phyloP scores from a whole-genome alignment of 2,329 filamentous ascomycete genomes.

The Fusarium sp. region DNA sequence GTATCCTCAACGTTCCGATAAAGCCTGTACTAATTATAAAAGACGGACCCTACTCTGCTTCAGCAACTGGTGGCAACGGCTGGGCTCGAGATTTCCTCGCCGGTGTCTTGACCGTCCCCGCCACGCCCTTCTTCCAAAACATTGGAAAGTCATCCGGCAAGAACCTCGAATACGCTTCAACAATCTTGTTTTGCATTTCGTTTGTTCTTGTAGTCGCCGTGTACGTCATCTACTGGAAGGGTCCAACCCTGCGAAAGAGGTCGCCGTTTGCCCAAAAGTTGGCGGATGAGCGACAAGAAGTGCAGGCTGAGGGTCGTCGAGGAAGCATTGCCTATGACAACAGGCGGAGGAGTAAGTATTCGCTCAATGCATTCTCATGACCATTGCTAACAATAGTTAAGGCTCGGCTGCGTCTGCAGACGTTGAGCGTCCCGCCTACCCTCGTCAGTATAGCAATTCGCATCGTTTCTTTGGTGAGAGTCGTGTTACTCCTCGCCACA shows the following conservation, averaged over 20 bases:
- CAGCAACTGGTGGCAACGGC: slow-evolving; percentile 80
- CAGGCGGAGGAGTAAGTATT: slow-evolving; percentile 45
- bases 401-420: slow-evolving; percentile 37
- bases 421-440: slow-evolving; percentile 28
- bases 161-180: slow-evolving; percentile 70
- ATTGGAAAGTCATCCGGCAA: slow-evolving; percentile 60
- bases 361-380: rapidly evolving
- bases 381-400: slow-evolving; percentile 20
- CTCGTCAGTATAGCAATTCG: slow-evolving; percentile 53
- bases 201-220: slow-evolving; percentile 71
- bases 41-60: slow-evolving; percentile 75
- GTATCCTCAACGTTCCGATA: rapidly evolving
- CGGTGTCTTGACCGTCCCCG: slow-evolving; percentile 76
- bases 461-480: slow-evolving; percentile 56
- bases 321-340: slow-evolving; percentile 43
- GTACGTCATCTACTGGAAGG: slow-evolving; percentile 75
- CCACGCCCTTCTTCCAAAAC: slow-evolving; percentile 72
- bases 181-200: slow-evolving; percentile 73
- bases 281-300: slow-evolving; percentile 55
- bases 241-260: slow-evolving; percentile 67
- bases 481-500: slow-evolving; percentile 53
- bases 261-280: slow-evolving; percentile 75
- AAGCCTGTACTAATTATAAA: background rate
- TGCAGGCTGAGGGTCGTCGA: slow-evolving; percentile 44
- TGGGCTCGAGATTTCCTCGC: slow-evolving; percentile 80